These are phyloP conservation scores for Amauroascus verrucosus DNA, from an alignment of 2,329 filamentous ascomycete genomes.

Conservation along the genomic window DNA sequence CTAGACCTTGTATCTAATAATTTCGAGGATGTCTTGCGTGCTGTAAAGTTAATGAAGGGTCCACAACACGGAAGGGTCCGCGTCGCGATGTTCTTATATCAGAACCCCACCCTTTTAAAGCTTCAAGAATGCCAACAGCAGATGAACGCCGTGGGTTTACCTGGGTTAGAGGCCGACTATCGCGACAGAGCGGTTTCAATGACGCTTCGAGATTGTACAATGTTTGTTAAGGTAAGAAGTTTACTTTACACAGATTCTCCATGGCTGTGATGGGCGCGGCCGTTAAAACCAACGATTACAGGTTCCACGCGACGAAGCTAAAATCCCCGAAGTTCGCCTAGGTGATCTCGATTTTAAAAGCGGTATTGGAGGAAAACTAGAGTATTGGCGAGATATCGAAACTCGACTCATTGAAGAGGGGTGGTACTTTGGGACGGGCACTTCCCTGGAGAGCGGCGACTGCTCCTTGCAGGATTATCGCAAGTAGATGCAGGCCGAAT, in stretches of 20 bases:
- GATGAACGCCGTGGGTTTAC: constrained; percentile 28
- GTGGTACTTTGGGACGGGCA: constrained; percentile 50
- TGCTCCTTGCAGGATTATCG: constrained; percentile 3
- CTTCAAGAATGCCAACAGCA: constrained; percentile 27
- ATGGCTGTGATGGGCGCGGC: constrained; percentile 4
- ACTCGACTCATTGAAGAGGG: constrained; percentile 52
- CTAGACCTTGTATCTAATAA: constrained; percentile 49
- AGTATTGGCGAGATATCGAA: constrained; percentile 60
- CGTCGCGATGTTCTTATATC: constrained; percentile 28
- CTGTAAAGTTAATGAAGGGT: constrained; percentile 31
- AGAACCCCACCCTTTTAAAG: constrained; percentile 27
- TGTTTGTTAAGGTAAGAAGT: constrained; percentile 52
- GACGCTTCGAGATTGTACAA: constrained; percentile 70
- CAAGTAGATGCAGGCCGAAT: neutral
- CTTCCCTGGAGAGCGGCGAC: constrained; percentile 5
- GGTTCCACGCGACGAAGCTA: constrained; percentile 28
- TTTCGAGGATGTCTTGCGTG: constrained; percentile 37
- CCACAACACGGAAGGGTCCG: constrained; percentile 24
- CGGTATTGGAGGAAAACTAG: constrained; percentile 50
- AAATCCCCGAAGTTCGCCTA: constrained; percentile 43
- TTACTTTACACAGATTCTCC: constrained; percentile 1
- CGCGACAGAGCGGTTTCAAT: constrained; percentile 57
- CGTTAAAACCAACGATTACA: constrained; percentile 15
- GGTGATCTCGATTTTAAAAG: constrained; percentile 73
- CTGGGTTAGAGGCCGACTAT: constrained; percentile 29